Evolutionary conservation across 1,284 basidiomycete genomes (phyloP), one percentile per base, ranked within the genome.

Genomic region (Ganoderma multipileum): DNA sequence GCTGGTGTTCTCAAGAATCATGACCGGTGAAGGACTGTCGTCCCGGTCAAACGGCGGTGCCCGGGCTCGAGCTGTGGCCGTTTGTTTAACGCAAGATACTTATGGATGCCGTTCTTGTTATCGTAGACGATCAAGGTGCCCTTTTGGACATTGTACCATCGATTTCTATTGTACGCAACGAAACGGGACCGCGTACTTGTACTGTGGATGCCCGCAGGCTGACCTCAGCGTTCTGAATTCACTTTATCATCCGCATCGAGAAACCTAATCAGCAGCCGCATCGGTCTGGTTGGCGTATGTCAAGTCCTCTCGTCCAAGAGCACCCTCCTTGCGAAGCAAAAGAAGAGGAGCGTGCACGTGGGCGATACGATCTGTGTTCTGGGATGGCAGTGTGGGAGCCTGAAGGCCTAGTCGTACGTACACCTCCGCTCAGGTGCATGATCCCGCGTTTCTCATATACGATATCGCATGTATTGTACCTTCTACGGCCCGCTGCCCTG

Each of bases 1-100:
- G 85, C 83, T 7, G 85, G 84, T 42, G 84, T 79, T 26, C 76
- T 84, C 41, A 80, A 80, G 66, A 71, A 63, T 7, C 64, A 28
- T n/a, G 30, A 18, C 8, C 54, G 8, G 30, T 55, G 54, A 55
- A 50, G 23, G 23, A 23, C 47, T 14, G 23, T 20, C 47, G 20
- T 26, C 26, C 9, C 23, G n/a, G 9, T n/a, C 41, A 42, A n/a
- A 11, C 3, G 44, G 44, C 9, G n/a, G n/a, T 16, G n/a, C 44
- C 9, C 7, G 23, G 47, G 26, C 47, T 50, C 23, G 5, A 50
- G 47, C 23, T 50, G 47, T 50, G 11, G 12, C 3, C 47, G 9
- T 26, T 50, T 50, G 47, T 50, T 26, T n/a, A 3, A 47, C n/a
- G 47, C 23, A 9, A 26, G 23, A 14, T 14, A 50, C 23, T 8